Evolutionary conservation across 352 stramenopile species (phyloP), one percentile per base, ranked within the genome.

Genomic region (Bremia lactucae): DNA sequence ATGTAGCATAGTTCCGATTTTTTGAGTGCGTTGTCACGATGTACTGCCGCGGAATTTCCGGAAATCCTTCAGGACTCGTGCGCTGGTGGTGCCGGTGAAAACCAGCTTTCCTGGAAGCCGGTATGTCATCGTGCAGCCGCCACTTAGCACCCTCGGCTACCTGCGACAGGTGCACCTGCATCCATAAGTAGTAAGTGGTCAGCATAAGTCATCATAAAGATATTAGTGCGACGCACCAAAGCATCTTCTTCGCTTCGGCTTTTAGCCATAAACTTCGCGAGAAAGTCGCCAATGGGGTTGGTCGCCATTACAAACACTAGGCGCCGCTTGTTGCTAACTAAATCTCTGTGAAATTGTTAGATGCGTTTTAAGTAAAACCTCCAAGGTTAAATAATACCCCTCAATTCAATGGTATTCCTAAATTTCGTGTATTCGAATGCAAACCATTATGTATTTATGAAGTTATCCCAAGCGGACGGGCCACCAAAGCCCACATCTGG

Each of bases 11-110:
- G 59, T 89, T 72, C 42, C 59, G 71, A 10, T 72, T 68, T 15
- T 67, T 58, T 23, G 69, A 77, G 67, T 92, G 79, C 50, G 74
- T 63, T n/a, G 70, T 62, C 38, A 71, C 49, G 19, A 66, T 68
- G 61, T 82, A 92, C 62, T 81, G 79, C 24, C 79, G 79, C 21
- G 79, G 76, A 10, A 92, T 60, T 52, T 92, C 72, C 25, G 74
- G 61, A 48, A 82, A 82, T 0, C 72, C 72, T 46, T 85, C 65
- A 4, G 75, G 56, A 45, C 49, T 72, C 48, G 72, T 83, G 63
- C 83, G 72, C 52, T 69, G 49, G 44, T 59, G 52, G 40, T 70
- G 61, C 26, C 66, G 58, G 54, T 87, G 75, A 58, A 71, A 83
- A 9, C 75, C 75, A 38, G 65, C 76, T 42, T 62, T 62, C 52